These are phyloP conservation scores for Wickerhamomyces silvicola DNA, from an alignment of 805 yeast genomes.

Conservation along the genomic window DNA sequence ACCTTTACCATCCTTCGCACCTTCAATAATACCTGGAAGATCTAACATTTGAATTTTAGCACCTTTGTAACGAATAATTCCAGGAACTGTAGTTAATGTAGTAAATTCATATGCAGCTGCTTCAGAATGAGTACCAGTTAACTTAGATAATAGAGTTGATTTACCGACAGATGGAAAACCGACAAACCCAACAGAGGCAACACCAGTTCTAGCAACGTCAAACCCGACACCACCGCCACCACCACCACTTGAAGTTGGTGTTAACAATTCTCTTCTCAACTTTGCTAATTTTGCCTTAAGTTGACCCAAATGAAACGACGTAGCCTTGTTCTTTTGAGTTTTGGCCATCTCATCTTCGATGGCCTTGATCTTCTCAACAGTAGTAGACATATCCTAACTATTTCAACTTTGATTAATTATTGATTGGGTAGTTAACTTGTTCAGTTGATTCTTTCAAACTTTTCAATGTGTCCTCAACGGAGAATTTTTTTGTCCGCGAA, in stretches of 20 bases:
- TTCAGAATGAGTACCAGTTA: conserved; percentile 95
- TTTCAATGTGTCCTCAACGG: too few species aligned
- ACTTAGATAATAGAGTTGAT: conserved; percentile 74
- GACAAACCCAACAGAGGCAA: conserved; percentile 93
- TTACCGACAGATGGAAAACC: conserved; percentile 95
- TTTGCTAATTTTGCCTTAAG: conserved; percentile 95
- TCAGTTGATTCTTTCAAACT: too few species aligned
- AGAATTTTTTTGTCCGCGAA: too few species aligned
- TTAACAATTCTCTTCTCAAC: conserved; percentile 82
- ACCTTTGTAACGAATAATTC: conserved; percentile 91
- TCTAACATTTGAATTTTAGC: conserved; percentile 96
- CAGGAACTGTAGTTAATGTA: conserved; percentile 95
- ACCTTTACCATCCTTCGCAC: conserved; percentile 89
- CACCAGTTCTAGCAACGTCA: conserved; percentile 99
- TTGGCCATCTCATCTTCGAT: conserved; percentile 97
- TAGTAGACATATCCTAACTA: conserved; percentile 22
- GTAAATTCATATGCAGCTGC: conserved; percentile 99
- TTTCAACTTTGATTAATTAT: too few species aligned
- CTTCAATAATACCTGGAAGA: conserved; percentile 86
- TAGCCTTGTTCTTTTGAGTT: conserved; percentile 97
- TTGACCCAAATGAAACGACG: conserved; percentile 96
- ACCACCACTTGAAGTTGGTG: conserved; percentile 69
- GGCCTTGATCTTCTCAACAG: conserved; percentile 35
- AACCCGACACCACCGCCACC: conserved; percentile 93
- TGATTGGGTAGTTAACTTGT: too few species aligned